These are phyloP conservation scores for Pulveroboletus sp. DNA, from an alignment of 1,284 basidiomycete species.

Conservation along the genomic window DNA sequence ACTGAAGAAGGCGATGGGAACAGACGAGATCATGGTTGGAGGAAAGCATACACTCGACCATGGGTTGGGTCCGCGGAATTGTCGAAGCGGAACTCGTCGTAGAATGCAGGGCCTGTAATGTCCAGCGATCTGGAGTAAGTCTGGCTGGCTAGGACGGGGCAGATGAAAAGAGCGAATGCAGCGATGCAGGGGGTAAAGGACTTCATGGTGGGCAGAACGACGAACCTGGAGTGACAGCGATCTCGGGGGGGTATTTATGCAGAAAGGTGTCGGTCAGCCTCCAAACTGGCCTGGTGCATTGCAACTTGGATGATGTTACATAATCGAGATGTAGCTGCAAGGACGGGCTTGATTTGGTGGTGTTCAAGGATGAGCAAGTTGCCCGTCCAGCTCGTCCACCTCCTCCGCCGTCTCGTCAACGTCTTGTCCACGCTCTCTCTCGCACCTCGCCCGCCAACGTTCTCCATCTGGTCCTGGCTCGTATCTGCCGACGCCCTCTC, in stretches of 20 bases:
- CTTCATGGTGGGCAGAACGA: constrained; percentile 14
- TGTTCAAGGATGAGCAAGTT: too few species aligned
- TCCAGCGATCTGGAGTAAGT: constrained; percentile 20
- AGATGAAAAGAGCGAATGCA: neutral
- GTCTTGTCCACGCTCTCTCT: constrained; percentile 66
- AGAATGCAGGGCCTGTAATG: constrained; percentile 33
- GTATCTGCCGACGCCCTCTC: constrained; percentile 11
- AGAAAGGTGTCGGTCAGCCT: constrained; percentile 14
- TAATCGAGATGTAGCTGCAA: too few species aligned
- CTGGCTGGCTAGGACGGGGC: constrained; percentile 3
- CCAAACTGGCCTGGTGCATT: neutral
- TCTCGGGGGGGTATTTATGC: constrained; percentile 1
- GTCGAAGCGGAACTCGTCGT: constrained; percentile 35
- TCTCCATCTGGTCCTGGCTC: constrained; percentile 22
- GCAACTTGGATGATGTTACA: neutral
- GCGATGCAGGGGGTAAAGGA: neutral
- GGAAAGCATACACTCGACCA: constrained; percentile 35
- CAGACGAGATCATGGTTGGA: neutral
- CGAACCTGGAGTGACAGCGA: constrained; percentile 10
- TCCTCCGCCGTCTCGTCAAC: constrained; percentile 66
- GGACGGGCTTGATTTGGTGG: too few species aligned
- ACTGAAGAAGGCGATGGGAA: constrained; percentile 20
- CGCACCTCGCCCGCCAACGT: constrained; percentile 40
- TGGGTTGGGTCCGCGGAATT: constrained; percentile 38
- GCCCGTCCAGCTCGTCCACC: constrained; percentile 52